These are phyloP conservation scores for Herpotrichia juniperi DNA, from an alignment of 2,329 filamentous ascomycete genomes.

Conservation along the genomic window DNA sequence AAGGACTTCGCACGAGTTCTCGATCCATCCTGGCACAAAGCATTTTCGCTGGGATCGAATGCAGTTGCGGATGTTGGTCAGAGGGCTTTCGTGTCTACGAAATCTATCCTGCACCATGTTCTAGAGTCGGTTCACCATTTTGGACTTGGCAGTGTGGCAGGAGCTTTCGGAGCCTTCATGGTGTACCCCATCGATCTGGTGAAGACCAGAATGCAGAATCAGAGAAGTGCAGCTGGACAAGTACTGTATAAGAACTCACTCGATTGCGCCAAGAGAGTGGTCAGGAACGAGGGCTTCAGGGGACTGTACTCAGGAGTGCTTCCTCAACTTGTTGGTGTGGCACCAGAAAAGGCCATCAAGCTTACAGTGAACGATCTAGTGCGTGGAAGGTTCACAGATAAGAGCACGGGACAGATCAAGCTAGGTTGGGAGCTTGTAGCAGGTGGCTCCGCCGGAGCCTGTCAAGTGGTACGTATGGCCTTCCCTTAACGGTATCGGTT, in stretches of 20 bases:
- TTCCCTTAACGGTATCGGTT: slow-evolving; percentile 3
- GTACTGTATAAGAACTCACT: slow-evolving; percentile 95
- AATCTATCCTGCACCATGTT: slow-evolving; percentile 66
- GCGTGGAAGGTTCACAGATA: slow-evolving; percentile 74
- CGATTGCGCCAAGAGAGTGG: slow-evolving; percentile 92
- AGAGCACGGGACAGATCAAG: slow-evolving; percentile 74
- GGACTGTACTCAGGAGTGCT: slow-evolving; percentile 94
- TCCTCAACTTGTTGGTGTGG: slow-evolving; percentile 94
- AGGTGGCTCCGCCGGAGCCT: slow-evolving; percentile 87
- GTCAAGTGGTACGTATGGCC: slow-evolving; percentile 82
- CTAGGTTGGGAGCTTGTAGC: slow-evolving; percentile 77
- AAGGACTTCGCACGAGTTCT: slow-evolving; percentile 93
- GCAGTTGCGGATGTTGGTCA: slow-evolving; percentile 53
- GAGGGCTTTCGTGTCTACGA: slow-evolving; percentile 61
- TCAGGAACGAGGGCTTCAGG: slow-evolving; percentile 86
- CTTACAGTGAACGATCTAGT: slow-evolving; percentile 97
- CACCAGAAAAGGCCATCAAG: slow-evolving; percentile 99
- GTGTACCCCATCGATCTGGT: slow-evolving; percentile 98
- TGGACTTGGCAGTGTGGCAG: slow-evolving; percentile 83
- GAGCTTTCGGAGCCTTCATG: slow-evolving; percentile 98
- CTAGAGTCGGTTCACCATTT: slow-evolving; percentile 90
- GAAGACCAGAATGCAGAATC: slow-evolving; percentile 98
- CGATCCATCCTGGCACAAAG: slow-evolving; percentile 86
- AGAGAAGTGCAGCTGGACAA: slow-evolving; percentile 81
- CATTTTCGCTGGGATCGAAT: slow-evolving; percentile 60